Conservation (phyloP, 768 basidiomycete genomes). For the Psilocybe cyanescens region DNA sequence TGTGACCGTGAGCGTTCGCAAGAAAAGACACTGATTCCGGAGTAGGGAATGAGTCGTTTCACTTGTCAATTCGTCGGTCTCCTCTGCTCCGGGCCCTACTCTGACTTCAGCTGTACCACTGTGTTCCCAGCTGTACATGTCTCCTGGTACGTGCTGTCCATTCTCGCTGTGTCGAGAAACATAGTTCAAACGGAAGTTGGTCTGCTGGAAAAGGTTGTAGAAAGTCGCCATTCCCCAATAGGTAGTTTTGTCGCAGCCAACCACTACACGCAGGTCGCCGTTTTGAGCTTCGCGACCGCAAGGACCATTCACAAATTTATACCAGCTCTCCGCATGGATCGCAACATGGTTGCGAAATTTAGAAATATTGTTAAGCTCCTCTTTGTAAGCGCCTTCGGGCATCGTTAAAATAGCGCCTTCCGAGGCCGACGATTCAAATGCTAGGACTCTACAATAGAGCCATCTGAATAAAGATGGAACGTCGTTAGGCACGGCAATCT, state of each 20-base stretch:
- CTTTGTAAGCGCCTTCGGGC: slow-evolving; percentile 27
- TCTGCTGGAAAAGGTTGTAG: not conserved
- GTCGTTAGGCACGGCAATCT: not conserved
- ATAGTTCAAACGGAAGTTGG: not conserved
- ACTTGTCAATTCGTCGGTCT: not conserved
- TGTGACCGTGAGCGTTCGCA: slow-evolving; percentile 10
- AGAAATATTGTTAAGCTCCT: slow-evolving; percentile 5
- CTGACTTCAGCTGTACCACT: slow-evolving; percentile 8
- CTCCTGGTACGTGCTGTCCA: not conserved
- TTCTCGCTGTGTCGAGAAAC: not conserved
- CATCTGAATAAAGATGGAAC: not conserved
- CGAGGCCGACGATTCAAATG: slow-evolving; percentile 19
- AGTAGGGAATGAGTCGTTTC: not conserved
- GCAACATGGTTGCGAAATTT: slow-evolving; percentile 7
- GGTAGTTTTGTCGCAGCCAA: slow-evolving; percentile 19
- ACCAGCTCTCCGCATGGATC: slow-evolving; percentile 18
- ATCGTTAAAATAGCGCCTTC: slow-evolving; percentile 37
- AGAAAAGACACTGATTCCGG: slow-evolving; percentile 16
- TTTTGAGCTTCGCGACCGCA: slow-evolving; percentile 17
- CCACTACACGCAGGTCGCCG: slow-evolving; percentile 21
- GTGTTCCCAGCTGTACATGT: slow-evolving; percentile 2
- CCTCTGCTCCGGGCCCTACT: slow-evolving; percentile 1
- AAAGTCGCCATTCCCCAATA: slow-evolving; percentile 19
- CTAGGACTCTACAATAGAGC: slow-evolving; percentile 8
- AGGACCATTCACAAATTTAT: slow-evolving; percentile 13